A percentile compares a stretch with the other conserved stretches of the same genome.
These are phyloP conservation scores for Jacaranda copaia DNA, from an alignment of 257 asterid genomes.

Conservation along the genomic window DNA sequence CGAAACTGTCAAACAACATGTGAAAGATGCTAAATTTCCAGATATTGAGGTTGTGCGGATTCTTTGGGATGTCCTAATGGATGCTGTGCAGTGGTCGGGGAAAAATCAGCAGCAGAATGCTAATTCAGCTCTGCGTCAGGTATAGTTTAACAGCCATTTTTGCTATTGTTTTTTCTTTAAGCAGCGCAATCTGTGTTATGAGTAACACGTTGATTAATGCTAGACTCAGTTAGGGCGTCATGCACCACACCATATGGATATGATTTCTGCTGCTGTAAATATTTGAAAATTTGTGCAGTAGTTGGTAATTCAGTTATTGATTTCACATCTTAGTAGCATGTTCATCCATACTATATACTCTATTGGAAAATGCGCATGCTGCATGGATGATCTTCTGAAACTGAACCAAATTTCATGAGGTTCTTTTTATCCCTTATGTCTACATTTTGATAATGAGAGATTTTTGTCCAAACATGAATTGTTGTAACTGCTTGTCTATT, in stretches of 20 bases:
- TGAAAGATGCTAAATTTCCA: slow-evolving; percentile 90
- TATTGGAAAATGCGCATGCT: background rate
- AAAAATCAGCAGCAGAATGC: slow-evolving; percentile 98
- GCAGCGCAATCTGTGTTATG: too few relatives aligned
- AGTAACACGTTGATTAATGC: background rate
- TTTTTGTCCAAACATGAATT: background rate
- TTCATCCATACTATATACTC: background rate
- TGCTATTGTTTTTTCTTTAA: background rate
- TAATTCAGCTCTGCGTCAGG: slow-evolving; percentile 93
- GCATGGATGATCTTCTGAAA: background rate
- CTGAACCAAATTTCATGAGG: background rate
- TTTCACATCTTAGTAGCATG: background rate
- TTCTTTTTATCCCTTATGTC: background rate
- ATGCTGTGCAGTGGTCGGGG: slow-evolving; percentile 98
- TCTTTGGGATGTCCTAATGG: slow-evolving; percentile 97
- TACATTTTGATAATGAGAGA: background rate
- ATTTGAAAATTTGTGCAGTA: background rate
- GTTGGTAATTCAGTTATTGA: background rate
- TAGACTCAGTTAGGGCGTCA: slow-evolving; percentile 4
- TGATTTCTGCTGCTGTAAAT: slow-evolving; percentile 13
- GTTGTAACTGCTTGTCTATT: background rate
- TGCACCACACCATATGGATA: background rate
- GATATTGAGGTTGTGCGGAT: slow-evolving; percentile 88
- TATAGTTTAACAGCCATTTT: slow-evolving; percentile 30
- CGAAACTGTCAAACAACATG: slow-evolving; percentile 91